These are phyloP conservation scores for Mycosphaerelloides madeirae DNA, from an alignment of 2,329 filamentous ascomycete species.

Conservation along the genomic window DNA sequence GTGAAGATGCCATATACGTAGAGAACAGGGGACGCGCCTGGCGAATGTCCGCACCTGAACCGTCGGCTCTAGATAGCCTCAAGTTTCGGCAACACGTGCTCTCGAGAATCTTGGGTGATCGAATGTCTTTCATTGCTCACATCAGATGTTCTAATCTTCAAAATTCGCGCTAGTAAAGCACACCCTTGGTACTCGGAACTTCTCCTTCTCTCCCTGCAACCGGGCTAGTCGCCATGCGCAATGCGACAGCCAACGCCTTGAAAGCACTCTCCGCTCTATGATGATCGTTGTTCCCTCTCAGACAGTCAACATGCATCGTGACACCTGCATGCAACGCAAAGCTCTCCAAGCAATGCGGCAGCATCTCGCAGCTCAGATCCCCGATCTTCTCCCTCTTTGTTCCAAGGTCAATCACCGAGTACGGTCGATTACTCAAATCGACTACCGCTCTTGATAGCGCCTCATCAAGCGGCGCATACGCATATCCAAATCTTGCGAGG, in stretches of 20 bases:
- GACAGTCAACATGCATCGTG: conserved; percentile 91
- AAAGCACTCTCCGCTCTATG: conserved; percentile 95
- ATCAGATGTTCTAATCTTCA: too few relatives aligned
- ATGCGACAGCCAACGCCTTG: conserved; percentile 87
- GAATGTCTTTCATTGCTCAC: too few relatives aligned
- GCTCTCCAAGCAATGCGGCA: conserved; percentile 89
- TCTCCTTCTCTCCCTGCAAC: conserved; percentile 82
- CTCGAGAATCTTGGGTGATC: too few relatives aligned
- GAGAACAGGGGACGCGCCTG: too few relatives aligned
- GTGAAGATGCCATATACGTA: too few relatives aligned
- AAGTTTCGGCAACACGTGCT: too few relatives aligned
- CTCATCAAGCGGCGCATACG: conserved; percentile 92
- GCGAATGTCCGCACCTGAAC: too few relatives aligned
- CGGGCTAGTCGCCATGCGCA: conserved; percentile 68
- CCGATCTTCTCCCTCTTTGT: conserved; percentile 90
- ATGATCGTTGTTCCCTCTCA: conserved; percentile 90
- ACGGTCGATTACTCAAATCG: conserved; percentile 90
- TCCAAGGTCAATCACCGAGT: conserved; percentile 74
- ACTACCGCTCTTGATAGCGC: conserved; percentile 89
- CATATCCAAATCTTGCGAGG: conserved; percentile 83
- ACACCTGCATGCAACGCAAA: conserved; percentile 87
- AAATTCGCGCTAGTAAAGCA: conserved; percentile 50
- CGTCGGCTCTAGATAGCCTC: too few relatives aligned
- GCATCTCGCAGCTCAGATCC: conserved; percentile 91
- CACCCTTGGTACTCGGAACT: conserved; percentile 93